phyloP scores from a whole-genome alignment of 148 eudicot genomes.

The Bassia scoparia region DNA sequence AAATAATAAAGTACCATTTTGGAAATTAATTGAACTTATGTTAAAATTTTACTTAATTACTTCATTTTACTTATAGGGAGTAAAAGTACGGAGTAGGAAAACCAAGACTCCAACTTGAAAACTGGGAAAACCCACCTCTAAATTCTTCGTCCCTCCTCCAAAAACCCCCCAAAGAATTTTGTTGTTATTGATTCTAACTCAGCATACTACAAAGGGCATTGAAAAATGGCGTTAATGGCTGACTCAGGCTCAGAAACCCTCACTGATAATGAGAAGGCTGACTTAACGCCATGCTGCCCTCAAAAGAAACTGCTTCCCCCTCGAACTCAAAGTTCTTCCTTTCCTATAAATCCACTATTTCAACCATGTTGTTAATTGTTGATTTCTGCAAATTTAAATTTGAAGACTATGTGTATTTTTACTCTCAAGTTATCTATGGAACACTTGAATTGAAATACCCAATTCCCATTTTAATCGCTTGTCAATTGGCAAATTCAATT shows the following conservation, averaged over 20 bases:
- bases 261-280: conserved; percentile 56
- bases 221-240: conserved; percentile 65
- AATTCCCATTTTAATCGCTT: not conserved
- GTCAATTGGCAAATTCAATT: not conserved
- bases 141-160: no score
- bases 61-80: no score
- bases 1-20: no score
- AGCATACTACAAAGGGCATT: not conserved
- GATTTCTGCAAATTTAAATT: not conserved
- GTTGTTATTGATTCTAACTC: no score
- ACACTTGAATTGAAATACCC: not conserved
- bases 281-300: conserved; percentile 71
- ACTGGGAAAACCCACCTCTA: no score
- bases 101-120: no score
- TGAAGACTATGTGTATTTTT: not conserved
- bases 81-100: no score
- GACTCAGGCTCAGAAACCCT: conserved; percentile 63
- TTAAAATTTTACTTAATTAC: no score
- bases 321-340: conserved; percentile 72
- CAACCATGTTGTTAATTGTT: not conserved
- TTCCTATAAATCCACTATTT: not conserved
- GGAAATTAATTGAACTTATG: no score
- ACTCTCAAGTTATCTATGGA: not conserved
- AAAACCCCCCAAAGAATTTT: no score
- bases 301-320: conserved; percentile 66